These are phyloP conservation scores for Mycena vulgaris DNA, from an alignment of 768 basidiomycete genomes.

Conservation along the genomic window DNA sequence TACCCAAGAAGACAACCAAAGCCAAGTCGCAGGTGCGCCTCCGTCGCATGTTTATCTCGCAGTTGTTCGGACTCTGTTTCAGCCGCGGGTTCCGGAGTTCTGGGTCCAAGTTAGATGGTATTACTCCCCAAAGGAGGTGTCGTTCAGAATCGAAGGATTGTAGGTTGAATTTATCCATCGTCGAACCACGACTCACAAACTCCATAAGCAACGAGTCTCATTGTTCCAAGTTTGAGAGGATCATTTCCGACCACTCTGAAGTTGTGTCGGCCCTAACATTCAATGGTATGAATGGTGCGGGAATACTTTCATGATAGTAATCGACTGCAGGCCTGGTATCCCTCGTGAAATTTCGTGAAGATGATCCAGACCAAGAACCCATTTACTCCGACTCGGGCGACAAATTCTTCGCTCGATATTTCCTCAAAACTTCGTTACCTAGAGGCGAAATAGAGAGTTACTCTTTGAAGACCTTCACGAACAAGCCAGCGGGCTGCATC, in stretches of 20 bases:
- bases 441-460: conserved; percentile 1
- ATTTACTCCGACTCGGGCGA: neutral
- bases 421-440: neutral
- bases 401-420: conserved; percentile 20
- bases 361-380: conserved; percentile 17
- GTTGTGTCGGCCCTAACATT: conserved; percentile 28
- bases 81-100: neutral
- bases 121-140: conserved; percentile 21
- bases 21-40: neutral
- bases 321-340: neutral
- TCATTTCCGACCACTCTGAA: conserved; percentile 31
- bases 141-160: conserved; percentile 15
- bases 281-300: conserved; percentile 2
- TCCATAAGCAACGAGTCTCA: conserved; percentile 11
- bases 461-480: neutral
- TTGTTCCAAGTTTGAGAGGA: conserved; percentile 29
- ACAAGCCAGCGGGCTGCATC: conserved; percentile 13
- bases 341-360: conserved; percentile 13
- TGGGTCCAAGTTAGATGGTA: conserved; percentile 32
- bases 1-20: neutral
- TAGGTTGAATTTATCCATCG: neutral
- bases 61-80: neutral
- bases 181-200: neutral
- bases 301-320: neutral
- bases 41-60: neutral